Base-by-base conservation (phyloP, 768 basidiomycete genomes). In the Pisolithus tinctorius region DNA sequence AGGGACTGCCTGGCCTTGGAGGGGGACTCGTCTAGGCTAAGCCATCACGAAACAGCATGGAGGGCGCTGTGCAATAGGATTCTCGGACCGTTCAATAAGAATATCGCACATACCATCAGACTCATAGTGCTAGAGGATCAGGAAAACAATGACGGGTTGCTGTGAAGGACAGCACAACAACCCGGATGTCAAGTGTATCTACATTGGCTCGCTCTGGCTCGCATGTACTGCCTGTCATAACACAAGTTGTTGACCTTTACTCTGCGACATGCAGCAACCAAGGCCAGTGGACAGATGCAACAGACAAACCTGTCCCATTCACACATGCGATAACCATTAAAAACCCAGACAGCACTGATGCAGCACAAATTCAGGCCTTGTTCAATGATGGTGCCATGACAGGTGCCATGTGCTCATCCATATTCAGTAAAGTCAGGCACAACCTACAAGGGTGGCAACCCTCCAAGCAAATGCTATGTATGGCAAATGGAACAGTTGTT, bases 401-500 rank as follows among this genome's bases (percentile, higher is more conserved):
- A 8, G 41, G 41, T 6, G 41, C 9, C 41, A 42, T 42, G 41
- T 25, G 23, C 6, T 1, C 41, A 17, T 7, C 20, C 2, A 4
- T 11, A 13, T 42, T 42, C 41, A 13, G 10, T 8, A 11, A 9
- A 6, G 25, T 42, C n/a, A 42, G 25, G 16, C 41, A 17, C 41
- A 42, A 23, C 8, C 23, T 42, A 20, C 20, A 42, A 2, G 41
- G 41, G 4, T 42, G 41, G 41, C 20, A n/a, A 17, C 39, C n/a
- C 7, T 40, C 39, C 4, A 17, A 4, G 7, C 39, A 40, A 7
- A 16, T 11, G 4, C 54, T 73, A n/a, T n/a, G n/a, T 2, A 70
- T 73, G 71, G 71, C 69, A 10, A 61, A 68, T 51, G 65, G 70
- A 0, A 8, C 34, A 0, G n/a, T 56, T 0, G 42, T 52, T 2